Percentiles rank a stretch among this genome's conserved stretches.
These are phyloP conservation scores for Amyloporia xantha DNA, from an alignment of 768 basidiomycete genomes.

Conservation along the genomic window DNA sequence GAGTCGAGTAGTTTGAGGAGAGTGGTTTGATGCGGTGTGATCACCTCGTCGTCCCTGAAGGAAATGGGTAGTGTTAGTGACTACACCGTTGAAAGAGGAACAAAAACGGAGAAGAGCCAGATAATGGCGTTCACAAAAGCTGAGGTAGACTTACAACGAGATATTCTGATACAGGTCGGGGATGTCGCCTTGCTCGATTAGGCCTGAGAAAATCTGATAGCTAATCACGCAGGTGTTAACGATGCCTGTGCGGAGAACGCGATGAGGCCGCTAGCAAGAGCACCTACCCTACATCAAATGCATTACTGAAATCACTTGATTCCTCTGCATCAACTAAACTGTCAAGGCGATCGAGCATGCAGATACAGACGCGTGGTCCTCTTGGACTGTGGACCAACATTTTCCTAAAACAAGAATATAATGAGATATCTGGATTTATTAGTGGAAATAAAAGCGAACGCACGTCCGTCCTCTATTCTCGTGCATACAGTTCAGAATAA, in stretches of 20 bases:
- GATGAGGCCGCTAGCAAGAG: background rate
- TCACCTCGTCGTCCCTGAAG: slow-evolving; percentile 56
- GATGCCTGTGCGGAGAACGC: slow-evolving; percentile 2
- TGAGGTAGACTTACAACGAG: slow-evolving; percentile 41
- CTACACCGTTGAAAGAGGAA: no score
- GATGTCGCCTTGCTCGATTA: slow-evolving; percentile 55
- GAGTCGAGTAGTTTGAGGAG: slow-evolving; percentile 85
- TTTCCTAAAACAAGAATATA: slow-evolving; percentile 30
- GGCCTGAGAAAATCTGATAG: slow-evolving; percentile 55
- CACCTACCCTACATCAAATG: slow-evolving; percentile 71
- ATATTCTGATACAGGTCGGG: slow-evolving; percentile 56
- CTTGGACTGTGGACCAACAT: slow-evolving; percentile 45
- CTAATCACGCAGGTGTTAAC: slow-evolving; percentile 27
- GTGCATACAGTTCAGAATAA: slow-evolving; percentile 69
- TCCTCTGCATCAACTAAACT: slow-evolving; percentile 62
- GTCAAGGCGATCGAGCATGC: slow-evolving; percentile 68
- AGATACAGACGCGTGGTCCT: slow-evolving; percentile 61
- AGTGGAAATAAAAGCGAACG: slow-evolving; percentile 17
- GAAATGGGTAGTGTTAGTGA: background rate
- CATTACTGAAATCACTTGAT: slow-evolving; percentile 52
- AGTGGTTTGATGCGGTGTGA: slow-evolving; percentile 83
- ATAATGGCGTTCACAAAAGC: background rate
- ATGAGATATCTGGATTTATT: slow-evolving; percentile 5
- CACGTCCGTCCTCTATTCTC: slow-evolving; percentile 51
- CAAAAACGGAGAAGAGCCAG: background rate